Evolutionary conservation across 2,329 filamentous ascomycete species (phyloP), one percentile per base, ranked within the genome.

Genomic region (Pyrenochaeta sp.): DNA sequence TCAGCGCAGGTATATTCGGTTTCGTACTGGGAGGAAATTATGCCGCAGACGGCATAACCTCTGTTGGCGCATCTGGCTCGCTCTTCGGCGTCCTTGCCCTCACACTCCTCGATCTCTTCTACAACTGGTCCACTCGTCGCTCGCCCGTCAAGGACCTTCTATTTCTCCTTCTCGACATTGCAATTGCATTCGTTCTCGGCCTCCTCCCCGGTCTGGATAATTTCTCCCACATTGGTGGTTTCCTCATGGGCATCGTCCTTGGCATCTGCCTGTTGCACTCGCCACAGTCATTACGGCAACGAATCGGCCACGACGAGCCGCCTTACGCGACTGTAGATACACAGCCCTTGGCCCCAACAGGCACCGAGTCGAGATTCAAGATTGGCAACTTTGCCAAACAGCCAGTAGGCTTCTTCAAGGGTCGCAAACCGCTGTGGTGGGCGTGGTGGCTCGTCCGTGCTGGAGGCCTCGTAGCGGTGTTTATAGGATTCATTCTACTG

Each of bases 21-120:
- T 97, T 96, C 70, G 90, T 98, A 2, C 85, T 99, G 64, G 94
- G 95, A 59, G 95, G 92, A 11, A 99, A 98, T 75, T 98, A 92
- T 71, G 92, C 94, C 1, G 89, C 90, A 1, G 86, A 89, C 4
- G 90, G 88, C 17, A 88, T 95, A 52, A 85, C 92, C 2, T 96
- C 92, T 0, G 78, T 90, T 0, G 95, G 95, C 45, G 93, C 92
- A 20, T 98, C 95, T 0, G 95, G 95, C 32, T 87, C 89, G 7
- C 82, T 99, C 4, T 99, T 98, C 68, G 95, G 95, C 51, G 87
- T 99, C 65, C 87, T 99, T 36, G 95, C 93, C 9, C 84, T 99
- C 54, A 90, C 87, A 17, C 82, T 98, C 1, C 86, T 99, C 49
- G 95, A 99, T 68, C 83, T 99, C 2, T 81, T 98, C 14, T 99